Evolutionary conservation across 2,329 filamentous ascomycete genomes (phyloP).

Genomic region (Calonectria fujianensis): DNA sequence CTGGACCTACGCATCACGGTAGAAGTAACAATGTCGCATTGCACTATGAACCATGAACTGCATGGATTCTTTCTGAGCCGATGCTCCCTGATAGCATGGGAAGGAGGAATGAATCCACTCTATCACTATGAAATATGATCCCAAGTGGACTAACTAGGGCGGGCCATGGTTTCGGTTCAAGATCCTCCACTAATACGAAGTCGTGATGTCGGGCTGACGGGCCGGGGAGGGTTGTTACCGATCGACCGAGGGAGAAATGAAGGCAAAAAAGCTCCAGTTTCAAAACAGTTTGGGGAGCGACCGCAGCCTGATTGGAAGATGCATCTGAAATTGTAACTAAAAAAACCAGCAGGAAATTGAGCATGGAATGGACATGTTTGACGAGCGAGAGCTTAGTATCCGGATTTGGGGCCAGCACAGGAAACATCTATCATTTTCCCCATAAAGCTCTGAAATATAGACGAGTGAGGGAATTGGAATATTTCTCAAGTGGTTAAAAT

Average conservation of each 20-base stretch:
- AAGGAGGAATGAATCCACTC: conserved; percentile 39
- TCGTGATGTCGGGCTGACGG: conserved; percentile 45
- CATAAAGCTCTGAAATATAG: conserved; percentile 18
- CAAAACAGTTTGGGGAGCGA: conserved; percentile 52
- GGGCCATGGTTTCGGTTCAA: conserved; percentile 40
- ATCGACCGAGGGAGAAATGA: conserved; percentile 52
- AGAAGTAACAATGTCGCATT: conserved; percentile 22
- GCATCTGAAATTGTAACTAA: conserved; percentile 51
- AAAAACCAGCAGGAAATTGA: conserved; percentile 42
- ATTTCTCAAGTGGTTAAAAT: not conserved
- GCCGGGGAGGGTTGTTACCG: conserved; percentile 47
- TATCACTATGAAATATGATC: conserved; percentile 48
- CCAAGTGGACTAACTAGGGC: conserved; percentile 45
- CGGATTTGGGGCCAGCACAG: not conserved
- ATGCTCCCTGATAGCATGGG: conserved; percentile 40
- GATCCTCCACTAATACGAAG: conserved; percentile 55
- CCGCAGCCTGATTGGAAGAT: conserved; percentile 43
- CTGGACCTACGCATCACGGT: not conserved
- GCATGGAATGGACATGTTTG: conserved; percentile 33
- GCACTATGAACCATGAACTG: conserved; percentile 27
- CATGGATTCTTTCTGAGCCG: conserved; percentile 15
- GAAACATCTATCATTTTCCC: not conserved
- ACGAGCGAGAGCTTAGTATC: not conserved
- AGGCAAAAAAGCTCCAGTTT: conserved; percentile 49
- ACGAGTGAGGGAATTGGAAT: not conserved